Evolutionary conservation across 441 rosid genomes (phyloP).

Genomic region (Geranium incanum): DNA sequence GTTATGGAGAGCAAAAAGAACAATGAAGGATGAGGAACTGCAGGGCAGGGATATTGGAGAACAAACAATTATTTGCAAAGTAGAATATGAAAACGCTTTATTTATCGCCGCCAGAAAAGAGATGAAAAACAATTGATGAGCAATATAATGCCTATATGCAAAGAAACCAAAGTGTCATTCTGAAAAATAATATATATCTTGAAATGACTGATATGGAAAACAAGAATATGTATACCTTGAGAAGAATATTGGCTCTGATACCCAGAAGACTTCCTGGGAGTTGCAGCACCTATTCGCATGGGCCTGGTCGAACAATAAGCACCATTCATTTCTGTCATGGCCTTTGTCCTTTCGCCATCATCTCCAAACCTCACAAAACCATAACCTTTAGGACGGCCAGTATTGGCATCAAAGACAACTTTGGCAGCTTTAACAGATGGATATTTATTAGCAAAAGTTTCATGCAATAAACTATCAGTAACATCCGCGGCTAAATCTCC

Average conservation of each 20-base stretch:
- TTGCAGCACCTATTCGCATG: constrained; percentile 91
- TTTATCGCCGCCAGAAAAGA: neutral
- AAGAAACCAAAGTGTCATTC: neutral
- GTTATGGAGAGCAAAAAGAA: neutral
- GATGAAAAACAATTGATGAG: neutral
- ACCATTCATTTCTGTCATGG: constrained; percentile 92
- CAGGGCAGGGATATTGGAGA: neutral
- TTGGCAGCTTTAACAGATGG: constrained; percentile 84
- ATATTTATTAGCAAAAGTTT: constrained; percentile 59
- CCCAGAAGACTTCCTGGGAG: constrained; percentile 80
- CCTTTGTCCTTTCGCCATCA: constrained; percentile 62
- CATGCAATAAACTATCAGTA: constrained; percentile 58
- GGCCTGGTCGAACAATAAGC: constrained; percentile 79
- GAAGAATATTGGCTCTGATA: constrained; percentile 54
- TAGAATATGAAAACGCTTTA: neutral
- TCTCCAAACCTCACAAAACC: constrained; percentile 96
- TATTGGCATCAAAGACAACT: constrained; percentile 75
- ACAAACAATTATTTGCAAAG: neutral
- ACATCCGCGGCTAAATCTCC: constrained; percentile 94
- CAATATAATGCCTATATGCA: neutral
- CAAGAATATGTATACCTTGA: constrained; percentile 33
- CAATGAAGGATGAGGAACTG: constrained; percentile 1
- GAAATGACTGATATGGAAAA: neutral
- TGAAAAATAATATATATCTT: neutral
- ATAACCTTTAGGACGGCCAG: constrained; percentile 87